Base-by-base conservation (phyloP, 1,284 basidiomycete species). In the Garcileccinum viscosum region DNA sequence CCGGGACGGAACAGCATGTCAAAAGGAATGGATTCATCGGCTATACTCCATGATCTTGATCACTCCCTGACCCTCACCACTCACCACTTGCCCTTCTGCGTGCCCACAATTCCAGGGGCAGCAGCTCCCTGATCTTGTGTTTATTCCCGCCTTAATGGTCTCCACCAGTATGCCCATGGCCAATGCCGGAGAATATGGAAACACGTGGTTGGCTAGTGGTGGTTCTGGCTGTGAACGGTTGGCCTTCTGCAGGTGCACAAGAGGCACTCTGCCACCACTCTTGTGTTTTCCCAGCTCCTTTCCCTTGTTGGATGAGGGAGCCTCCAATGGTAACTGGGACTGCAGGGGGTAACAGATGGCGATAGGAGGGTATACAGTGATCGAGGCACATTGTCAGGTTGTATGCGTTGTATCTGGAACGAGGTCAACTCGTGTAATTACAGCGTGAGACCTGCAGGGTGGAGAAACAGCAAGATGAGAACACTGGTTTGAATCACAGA, bases 401-500 rank as follows among this genome's bases (percentile, higher is more conserved):
- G 93, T 70, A 87, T 78, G 64, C 84, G 82, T 76, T 95, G 94
- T 70, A 97, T 92, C 75, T 93, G 90, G 68, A 87, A 82, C 24
- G 92, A 89, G 73, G 96, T 88, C 77, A 89, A 86, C 80, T 93
- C 90, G 68, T 95, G 86, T 2, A 97, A 85, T 74, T 94, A 90
- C 79, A n/a, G 53, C 30, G 19, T 56, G 53, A 56, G 53, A 17
- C 30, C 53, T 56, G 53, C 30, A 68, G n/a, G 35, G 42, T 60
- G n/a, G 44, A 62, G 24, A 47, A 30, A 62, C 62, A 32, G 53
- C 53, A 56, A 32, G 27, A 30, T 11, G 62, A 33, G 22, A 24
- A 87, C 93, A 96, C 95, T 96, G 68, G 91, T 94, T 81, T 89
- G 91, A 75, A 97, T 90, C 32, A 84, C 81, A 2, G 89, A 84